Evolutionary conservation across 148 eudicot genomes (phyloP).

Genomic region (Vaccinium corymbosum): DNA sequence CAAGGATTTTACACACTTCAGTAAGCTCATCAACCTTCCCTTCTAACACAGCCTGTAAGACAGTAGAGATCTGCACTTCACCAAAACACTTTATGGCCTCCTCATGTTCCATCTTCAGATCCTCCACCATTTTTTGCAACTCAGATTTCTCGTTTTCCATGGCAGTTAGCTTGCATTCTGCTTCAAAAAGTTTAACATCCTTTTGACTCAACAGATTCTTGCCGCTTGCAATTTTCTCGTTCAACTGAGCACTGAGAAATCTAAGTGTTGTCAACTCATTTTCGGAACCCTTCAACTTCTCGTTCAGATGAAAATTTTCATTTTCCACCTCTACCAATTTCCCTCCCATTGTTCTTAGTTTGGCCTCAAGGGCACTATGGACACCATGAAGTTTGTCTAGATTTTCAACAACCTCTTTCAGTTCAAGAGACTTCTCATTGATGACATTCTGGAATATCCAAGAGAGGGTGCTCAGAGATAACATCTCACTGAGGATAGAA

Average conservation of each 20-base stretch:
- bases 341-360: slow-evolving; percentile 35
- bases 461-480: slow-evolving; percentile 50
- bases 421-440: slow-evolving; percentile 48
- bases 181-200: slow-evolving; percentile 48
- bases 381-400: slow-evolving; percentile 43
- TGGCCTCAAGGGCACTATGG: slow-evolving; percentile 39
- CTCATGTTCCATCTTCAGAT: slow-evolving; percentile 44
- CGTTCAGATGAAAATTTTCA: slow-evolving; percentile 49
- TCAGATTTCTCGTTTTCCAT: slow-evolving; percentile 33
- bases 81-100: slow-evolving; percentile 54
- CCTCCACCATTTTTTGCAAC: slow-evolving; percentile 45
- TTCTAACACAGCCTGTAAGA: slow-evolving; percentile 55
- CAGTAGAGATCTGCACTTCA: slow-evolving; percentile 55
- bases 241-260: slow-evolving; percentile 33
- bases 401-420: slow-evolving; percentile 37
- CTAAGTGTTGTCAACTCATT: slow-evolving; percentile 39
- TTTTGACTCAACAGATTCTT: slow-evolving; percentile 47
- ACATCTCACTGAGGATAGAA: slow-evolving; percentile 44
- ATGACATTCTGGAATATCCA: slow-evolving; percentile 45
- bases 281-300: slow-evolving; percentile 41
- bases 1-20: slow-evolving; percentile 46
- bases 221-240: slow-evolving; percentile 33
- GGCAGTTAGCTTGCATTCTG: slow-evolving; percentile 30
- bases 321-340: slow-evolving; percentile 46
- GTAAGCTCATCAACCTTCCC: slow-evolving; percentile 67